Percentiles rank a stretch among this genome's conserved stretches.
Evolutionary conservation across 1,284 basidiomycete species (phyloP).

Genomic region (Hypsizygus ulmarius): DNA sequence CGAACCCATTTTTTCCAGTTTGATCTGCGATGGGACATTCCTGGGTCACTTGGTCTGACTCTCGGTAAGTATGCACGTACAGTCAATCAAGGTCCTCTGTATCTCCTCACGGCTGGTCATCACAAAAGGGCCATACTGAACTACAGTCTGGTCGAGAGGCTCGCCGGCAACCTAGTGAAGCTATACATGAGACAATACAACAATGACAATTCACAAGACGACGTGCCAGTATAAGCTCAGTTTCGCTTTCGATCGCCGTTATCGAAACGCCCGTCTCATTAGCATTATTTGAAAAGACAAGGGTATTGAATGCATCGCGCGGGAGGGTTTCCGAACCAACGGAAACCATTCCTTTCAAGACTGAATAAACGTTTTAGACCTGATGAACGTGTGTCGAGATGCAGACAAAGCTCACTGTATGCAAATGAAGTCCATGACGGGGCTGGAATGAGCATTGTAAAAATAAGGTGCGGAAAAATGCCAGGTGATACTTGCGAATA

Average conservation of each 20-base stretch:
- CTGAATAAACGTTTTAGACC: slow-evolving; percentile 34
- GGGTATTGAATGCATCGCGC: slow-evolving; percentile 69
- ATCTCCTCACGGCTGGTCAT: slow-evolving; percentile 83
- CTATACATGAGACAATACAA: neutral
- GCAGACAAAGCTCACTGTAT: slow-evolving; percentile 55
- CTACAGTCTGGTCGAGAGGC: slow-evolving; percentile 84
- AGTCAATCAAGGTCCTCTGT: slow-evolving; percentile 80
- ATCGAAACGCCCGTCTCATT: slow-evolving; percentile 64
- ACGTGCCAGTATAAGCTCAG: slow-evolving; percentile 69
- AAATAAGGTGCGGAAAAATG: neutral
- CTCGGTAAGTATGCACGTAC: slow-evolving; percentile 32
- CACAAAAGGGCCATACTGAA: slow-evolving; percentile 88
- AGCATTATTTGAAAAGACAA: slow-evolving; percentile 64
- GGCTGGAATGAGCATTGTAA: slow-evolving; percentile 39
- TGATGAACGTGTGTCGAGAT: neutral
- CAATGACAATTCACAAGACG: slow-evolving; percentile 12
- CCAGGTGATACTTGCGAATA: slow-evolving; percentile 56
- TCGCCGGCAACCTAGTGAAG: slow-evolving; percentile 71
- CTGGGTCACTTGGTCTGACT: no score
- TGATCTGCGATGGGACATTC: slow-evolving; percentile 48
- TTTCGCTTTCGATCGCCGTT: slow-evolving; percentile 54
- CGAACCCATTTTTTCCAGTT: slow-evolving; percentile 82
- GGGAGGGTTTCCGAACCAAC: slow-evolving; percentile 53
- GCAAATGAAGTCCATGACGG: slow-evolving; percentile 80
- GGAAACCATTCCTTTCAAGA: slow-evolving; percentile 62